phyloP scores from a whole-genome alignment of 2,329 filamentous ascomycete genomes.

The Alternaria solani region DNA sequence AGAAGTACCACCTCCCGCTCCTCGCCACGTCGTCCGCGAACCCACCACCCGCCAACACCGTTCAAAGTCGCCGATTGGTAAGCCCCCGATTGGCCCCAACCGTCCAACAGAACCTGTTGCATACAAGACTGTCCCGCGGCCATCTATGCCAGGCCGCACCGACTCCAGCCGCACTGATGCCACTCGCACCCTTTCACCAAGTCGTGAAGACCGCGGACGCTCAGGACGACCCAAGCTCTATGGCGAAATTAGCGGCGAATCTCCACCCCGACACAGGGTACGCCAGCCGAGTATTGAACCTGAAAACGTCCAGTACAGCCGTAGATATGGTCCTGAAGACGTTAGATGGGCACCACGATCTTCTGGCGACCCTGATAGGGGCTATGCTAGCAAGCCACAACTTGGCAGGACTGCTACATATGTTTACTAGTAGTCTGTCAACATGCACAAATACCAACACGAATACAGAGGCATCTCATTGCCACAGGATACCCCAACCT shows the following conservation, averaged over 20 bases:
- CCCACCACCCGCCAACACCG: conserved; percentile 38
- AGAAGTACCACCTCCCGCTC: conserved; percentile 32
- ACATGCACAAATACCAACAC: neutral
- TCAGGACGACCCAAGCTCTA: conserved; percentile 31
- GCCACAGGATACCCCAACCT: conserved; percentile 15
- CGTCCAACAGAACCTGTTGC: conserved; percentile 31
- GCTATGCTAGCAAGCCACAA: conserved; percentile 34
- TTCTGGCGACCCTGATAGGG: conserved; percentile 32
- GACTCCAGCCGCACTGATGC: conserved; percentile 35
- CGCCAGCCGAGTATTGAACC: conserved; percentile 44
- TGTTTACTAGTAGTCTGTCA: conserved; percentile 35
- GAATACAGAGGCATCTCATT: conserved; percentile 12
- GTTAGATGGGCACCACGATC: conserved; percentile 42
- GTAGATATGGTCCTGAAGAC: conserved; percentile 47
- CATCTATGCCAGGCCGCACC: conserved; percentile 30
- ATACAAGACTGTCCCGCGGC: conserved; percentile 20
- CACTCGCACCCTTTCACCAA: conserved; percentile 36
- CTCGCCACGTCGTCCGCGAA: conserved; percentile 46
- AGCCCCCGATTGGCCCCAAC: conserved; percentile 46
- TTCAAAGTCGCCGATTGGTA: conserved; percentile 41
- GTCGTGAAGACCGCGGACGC: conserved; percentile 39
- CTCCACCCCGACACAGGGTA: conserved; percentile 24
- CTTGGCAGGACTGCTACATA: conserved; percentile 38
- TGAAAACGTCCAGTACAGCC: conserved; percentile 42
- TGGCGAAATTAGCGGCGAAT: conserved; percentile 31